These are phyloP conservation scores for Candida gigantensis DNA, from an alignment of 1,139 yeast species.

Conservation along the genomic window DNA sequence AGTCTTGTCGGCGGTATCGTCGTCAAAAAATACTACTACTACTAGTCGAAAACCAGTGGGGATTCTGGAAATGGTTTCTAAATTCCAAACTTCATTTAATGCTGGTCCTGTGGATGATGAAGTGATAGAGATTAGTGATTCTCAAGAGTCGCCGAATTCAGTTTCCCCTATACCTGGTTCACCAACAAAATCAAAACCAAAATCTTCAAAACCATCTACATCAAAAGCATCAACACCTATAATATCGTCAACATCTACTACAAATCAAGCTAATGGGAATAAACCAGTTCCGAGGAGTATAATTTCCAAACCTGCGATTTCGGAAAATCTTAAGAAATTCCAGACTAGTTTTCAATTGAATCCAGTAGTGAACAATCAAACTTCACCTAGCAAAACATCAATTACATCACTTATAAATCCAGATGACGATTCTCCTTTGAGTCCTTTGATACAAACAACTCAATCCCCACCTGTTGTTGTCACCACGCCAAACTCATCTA, in stretches of 20 bases:
- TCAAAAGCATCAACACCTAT: slow-evolving; percentile 3
- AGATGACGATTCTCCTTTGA: slow-evolving; percentile 26
- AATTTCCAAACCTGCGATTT: slow-evolving; percentile 5
- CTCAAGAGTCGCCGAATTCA: slow-evolving; percentile 1
- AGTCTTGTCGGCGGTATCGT: not conserved
- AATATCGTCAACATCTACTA: slow-evolving; percentile 1
- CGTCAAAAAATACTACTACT: slow-evolving; percentile 6
- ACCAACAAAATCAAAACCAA: slow-evolving; percentile 8
- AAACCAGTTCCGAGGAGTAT: slow-evolving; percentile 6
- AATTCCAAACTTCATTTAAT: slow-evolving; percentile 26
- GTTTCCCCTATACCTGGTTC: not conserved
- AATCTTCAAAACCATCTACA: slow-evolving; percentile 9
- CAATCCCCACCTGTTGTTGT: slow-evolving; percentile 9
- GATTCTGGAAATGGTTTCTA: slow-evolving; percentile 22
- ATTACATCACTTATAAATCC: slow-evolving; percentile 40
- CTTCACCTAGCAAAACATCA: slow-evolving; percentile 30
- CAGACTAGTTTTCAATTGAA: slow-evolving; percentile 31
- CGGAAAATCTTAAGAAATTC: slow-evolving; percentile 31
- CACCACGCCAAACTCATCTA: slow-evolving; percentile 2
- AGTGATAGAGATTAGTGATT: slow-evolving; percentile 14
- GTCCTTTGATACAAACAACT: slow-evolving; percentile 6
- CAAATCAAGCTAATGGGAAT: not conserved
- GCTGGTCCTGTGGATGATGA: slow-evolving; percentile 16
- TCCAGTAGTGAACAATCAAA: slow-evolving; percentile 4
- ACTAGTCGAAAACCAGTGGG: slow-evolving; percentile 8